Conservation (phyloP, 1,284 basidiomycete genomes). For the Schizophyllum amplum region DNA sequence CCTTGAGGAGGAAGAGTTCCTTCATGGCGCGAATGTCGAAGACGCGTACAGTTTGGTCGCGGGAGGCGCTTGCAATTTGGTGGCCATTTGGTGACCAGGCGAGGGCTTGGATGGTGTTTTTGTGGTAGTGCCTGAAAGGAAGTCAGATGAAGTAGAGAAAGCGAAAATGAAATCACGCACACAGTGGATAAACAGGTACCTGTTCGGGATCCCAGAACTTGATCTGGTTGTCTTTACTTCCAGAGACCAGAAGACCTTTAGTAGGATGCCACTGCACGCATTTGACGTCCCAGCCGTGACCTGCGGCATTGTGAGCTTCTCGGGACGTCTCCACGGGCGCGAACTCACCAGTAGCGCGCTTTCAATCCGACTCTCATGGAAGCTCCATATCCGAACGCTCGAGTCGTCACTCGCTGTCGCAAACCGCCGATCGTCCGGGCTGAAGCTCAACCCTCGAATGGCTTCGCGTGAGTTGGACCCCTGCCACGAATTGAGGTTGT, state of each 20-base stretch:
- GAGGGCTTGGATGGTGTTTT: constrained; percentile 92
- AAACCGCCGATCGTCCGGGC: constrained; percentile 87
- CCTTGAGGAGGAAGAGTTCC: constrained; percentile 84
- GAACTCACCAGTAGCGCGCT: constrained; percentile 69
- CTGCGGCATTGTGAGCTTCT: constrained; percentile 28
- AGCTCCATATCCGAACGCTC: constrained; percentile 91
- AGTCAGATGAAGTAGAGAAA: constrained; percentile 7
- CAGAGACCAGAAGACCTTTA: constrained; percentile 89
- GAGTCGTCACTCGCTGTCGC: constrained; percentile 95
- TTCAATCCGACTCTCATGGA: constrained; percentile 87
- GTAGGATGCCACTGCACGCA: constrained; percentile 98
- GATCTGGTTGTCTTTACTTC: constrained; percentile 96
- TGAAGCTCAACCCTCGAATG: constrained; percentile 86
- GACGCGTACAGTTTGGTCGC: constrained; percentile 92
- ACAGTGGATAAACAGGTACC: constrained; percentile 82
- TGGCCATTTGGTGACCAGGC: constrained; percentile 93
- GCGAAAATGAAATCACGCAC: constrained; percentile 33
- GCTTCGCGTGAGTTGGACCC: constrained; percentile 78
- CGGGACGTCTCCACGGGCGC: neutral
- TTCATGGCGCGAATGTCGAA: constrained; percentile 98
- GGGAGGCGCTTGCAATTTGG: constrained; percentile 86
- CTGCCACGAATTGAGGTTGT: constrained; percentile 91
- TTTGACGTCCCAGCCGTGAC: constrained; percentile 98
- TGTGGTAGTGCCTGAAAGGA: constrained; percentile 78
- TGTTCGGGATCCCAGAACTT: constrained; percentile 99